Evolutionary conservation across 495 filamentous ascomycete genomes (phyloP), one percentile per base, ranked within the genome.

Genomic region (Penicillium steckii): DNA sequence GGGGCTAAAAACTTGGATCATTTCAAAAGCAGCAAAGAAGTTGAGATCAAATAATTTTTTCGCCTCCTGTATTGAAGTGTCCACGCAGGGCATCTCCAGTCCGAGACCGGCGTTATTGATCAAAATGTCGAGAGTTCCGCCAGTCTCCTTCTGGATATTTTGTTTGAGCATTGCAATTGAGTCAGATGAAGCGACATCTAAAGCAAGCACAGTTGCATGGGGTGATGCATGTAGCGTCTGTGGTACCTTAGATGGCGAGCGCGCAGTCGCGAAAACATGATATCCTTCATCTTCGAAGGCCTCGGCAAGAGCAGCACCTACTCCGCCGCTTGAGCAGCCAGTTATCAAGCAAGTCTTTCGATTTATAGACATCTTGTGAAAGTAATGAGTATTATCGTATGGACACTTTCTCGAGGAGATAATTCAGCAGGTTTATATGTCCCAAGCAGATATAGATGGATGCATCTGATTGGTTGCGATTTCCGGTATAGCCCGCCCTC

Each of bases 251-350:
- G 64, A 44, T 2, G 50, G 30, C 22, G 63, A 53, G 7, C 74
- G 74, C 3, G 69, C 68, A 1, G 72, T 73, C 2, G 74, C 74
- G 55, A 70, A 73, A 48, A 80, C 72, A 47, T 68, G 65, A 47
- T 65, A 64, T 24, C 66, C 69, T 7, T 52, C 58, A 27, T 64
- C 45, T 26, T 62, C 60, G 55, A 78, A 65, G 17, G 56, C 52
- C 21, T 54, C 22, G 4, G 70, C 74, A 1, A 78, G 48, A 4
- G 72, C 66, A 8, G 70, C 48, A 19, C 76, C 75, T 46, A 38
- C 49, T 42, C 53, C 58, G 2, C 54, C 54, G 2, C 40, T 48
- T 2, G 42, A 54, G 19, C 53, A 56, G 29, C 32, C 30, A 4
- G 58, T 51, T 4, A 45, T 48, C 3, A 50, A 17, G 50, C 17